Evolutionary conservation across 768 basidiomycete species (phyloP), one percentile per base, ranked within the genome.

Genomic region (Hemileccinum rubropunctum): DNA sequence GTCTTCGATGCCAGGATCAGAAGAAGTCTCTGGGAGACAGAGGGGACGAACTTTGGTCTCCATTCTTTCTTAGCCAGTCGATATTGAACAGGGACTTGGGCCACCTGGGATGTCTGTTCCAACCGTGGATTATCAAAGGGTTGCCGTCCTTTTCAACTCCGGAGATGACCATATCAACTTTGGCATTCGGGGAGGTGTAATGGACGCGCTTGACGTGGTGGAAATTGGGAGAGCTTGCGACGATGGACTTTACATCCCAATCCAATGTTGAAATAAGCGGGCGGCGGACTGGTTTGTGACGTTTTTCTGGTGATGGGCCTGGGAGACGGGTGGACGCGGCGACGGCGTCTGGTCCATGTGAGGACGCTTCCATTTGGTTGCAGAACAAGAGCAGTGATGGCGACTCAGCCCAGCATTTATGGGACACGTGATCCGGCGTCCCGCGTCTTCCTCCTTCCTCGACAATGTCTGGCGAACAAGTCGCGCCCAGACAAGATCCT

Each of bases 91-190:
- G 55, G 1, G 75, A 57, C 15, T 59, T 57, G 4, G 77, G 76
- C 90, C 91, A 92, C 3, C 62, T 52, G 0, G 68, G 55, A 39
- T 77, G 74, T 43, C 76, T 65, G 46, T 89, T 79, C 66, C 80
- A 81, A 13, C 77, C 79, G 50, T 80, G 70, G 14, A 93, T 76
- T 23, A 92, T 77, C 43, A 90, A 57, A 1, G 90, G 90, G 12
- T 66, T 52, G 1, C 86, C 87, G 14, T 60, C 53, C 4, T 53
- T 42, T 41, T 89, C 86, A 40, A 79, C 74, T 9, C 68, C 45
- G 27, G 65, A 54, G 27, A 89, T 74, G 33, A 61, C 61, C 2
- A 60, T 47, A 3, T 60, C 63, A 6, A 54, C 42, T 13, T 64
- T 48, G 20, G 79, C 58, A 3, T 56, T 60, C 4, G 62, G 58